A percentile compares a stretch with the other conserved stretches of the same genome.
Conservation (phyloP, 306 rosid species). For the Hippophae tibetana region DNA sequence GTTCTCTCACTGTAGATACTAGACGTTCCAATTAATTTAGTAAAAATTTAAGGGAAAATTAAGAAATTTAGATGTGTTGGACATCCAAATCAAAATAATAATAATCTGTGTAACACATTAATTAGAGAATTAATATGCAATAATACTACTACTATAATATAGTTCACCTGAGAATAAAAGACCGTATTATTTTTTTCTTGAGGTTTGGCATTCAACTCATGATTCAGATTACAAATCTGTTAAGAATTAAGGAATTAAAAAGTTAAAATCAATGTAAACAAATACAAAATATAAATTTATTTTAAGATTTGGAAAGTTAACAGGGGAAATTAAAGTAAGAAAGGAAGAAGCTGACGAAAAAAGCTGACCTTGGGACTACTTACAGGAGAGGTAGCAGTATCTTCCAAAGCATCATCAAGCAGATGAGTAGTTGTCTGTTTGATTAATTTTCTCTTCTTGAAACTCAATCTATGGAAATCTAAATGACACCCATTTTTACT, state of each 20-base stretch:
- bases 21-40: too few relatives aligned
- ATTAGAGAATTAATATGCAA: too few relatives aligned
- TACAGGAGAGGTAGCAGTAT: conserved; percentile 84
- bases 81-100: too few relatives aligned
- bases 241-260: neutral
- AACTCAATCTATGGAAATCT: conserved; percentile 21
- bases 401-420: conserved; percentile 68
- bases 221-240: conserved; percentile 18
- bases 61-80: too few relatives aligned
- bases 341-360: neutral
- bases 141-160: neutral
- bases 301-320: neutral
- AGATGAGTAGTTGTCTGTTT: conserved; percentile 16
- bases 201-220: conserved; percentile 18
- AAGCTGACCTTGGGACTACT: conserved; percentile 54
- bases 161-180: conserved; percentile 27
- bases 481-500: conserved; percentile 3
- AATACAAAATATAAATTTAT: neutral
- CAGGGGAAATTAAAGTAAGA: neutral
- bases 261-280: neutral
- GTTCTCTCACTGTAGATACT: too few relatives aligned
- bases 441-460: conserved; percentile 38
- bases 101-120: too few relatives aligned
- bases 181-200: conserved; percentile 10
- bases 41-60: too few relatives aligned